These are phyloP conservation scores for Collybia sp. DNA, from an alignment of 768 basidiomycete species.

Conservation along the genomic window DNA sequence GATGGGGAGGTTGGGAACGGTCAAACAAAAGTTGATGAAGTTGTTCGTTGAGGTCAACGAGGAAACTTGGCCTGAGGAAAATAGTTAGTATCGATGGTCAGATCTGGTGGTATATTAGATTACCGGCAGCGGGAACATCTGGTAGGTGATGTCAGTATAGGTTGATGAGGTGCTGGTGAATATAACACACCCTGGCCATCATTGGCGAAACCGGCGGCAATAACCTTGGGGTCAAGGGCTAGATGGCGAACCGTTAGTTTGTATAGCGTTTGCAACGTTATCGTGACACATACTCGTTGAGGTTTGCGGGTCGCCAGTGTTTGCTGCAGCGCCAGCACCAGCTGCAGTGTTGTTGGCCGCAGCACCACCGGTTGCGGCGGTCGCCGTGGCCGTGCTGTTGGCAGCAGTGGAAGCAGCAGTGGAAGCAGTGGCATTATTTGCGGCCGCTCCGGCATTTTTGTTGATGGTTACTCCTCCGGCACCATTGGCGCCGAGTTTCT, in stretches of 20 bases:
- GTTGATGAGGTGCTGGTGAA: background rate
- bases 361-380: background rate
- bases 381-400: background rate
- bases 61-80: slow-evolving; percentile 39
- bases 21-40: slow-evolving; percentile 67
- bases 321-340: background rate
- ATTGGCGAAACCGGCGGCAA: slow-evolving; percentile 51
- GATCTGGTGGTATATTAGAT: slow-evolving; percentile 25
- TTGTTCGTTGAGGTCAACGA: slow-evolving; percentile 66
- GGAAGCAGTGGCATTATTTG: background rate
- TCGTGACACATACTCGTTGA: slow-evolving; percentile 27
- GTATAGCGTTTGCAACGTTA: background rate
- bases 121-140: slow-evolving; percentile 24
- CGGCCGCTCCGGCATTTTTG: background rate
- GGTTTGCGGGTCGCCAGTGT: slow-evolving; percentile 32
- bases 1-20: slow-evolving; percentile 39
- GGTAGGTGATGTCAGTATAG: background rate
- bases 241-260: background rate
- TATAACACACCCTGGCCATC: slow-evolving; percentile 35
- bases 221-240: slow-evolving; percentile 39
- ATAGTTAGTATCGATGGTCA: slow-evolving; percentile 7
- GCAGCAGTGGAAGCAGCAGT: background rate
- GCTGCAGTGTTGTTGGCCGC: background rate
- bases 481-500: background rate
- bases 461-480: slow-evolving; percentile 2